A percentile compares a stretch with the other conserved stretches of the same genome.
Evolutionary conservation across 495 filamentous ascomycete genomes (phyloP).

Genomic region (Podospora sp.): DNA sequence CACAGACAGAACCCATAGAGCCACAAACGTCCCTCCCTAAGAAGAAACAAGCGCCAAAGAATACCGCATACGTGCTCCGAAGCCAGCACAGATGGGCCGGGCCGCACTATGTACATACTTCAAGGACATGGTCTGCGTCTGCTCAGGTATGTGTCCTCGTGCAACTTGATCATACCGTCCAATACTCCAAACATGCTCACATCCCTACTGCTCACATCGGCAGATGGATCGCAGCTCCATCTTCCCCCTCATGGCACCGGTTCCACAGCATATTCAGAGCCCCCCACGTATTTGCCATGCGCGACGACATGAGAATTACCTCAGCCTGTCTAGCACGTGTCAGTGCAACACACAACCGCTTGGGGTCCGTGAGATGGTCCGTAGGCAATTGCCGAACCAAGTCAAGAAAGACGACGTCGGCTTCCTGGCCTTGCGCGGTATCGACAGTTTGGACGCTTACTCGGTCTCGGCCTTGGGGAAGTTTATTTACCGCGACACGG

Average conservation of each 20-base stretch:
- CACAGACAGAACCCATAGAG: too few relatives aligned
- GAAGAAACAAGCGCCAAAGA: too few relatives aligned
- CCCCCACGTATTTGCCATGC: not conserved
- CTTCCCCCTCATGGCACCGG: not conserved
- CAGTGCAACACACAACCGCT: slow-evolving; percentile 17
- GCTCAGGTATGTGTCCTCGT: too few relatives aligned
- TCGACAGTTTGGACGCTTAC: slow-evolving; percentile 11
- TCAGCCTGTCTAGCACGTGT: slow-evolving; percentile 24
- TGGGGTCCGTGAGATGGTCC: slow-evolving; percentile 5
- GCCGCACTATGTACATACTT: too few relatives aligned
- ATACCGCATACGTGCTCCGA: too few relatives aligned
- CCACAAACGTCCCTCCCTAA: too few relatives aligned
- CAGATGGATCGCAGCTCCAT: not conserved
- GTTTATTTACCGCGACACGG: not conserved
- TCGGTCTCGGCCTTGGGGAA: not conserved
- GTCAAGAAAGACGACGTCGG: slow-evolving; percentile 28
- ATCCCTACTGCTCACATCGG: not conserved
- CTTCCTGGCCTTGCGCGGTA: slow-evolving; percentile 13
- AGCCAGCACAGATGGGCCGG: too few relatives aligned
- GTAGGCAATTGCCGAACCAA: slow-evolving; percentile 5
- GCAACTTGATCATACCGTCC: too few relatives aligned
- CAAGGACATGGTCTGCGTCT: too few relatives aligned
- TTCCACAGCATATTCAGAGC: not conserved
- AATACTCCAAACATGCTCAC: not conserved
- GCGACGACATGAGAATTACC: slow-evolving; percentile 18